Percentiles rank a stretch among this genome's conserved stretches.
Conservation (phyloP, 2,329 filamentous ascomycete species). For the Fusarium sp. region DNA sequence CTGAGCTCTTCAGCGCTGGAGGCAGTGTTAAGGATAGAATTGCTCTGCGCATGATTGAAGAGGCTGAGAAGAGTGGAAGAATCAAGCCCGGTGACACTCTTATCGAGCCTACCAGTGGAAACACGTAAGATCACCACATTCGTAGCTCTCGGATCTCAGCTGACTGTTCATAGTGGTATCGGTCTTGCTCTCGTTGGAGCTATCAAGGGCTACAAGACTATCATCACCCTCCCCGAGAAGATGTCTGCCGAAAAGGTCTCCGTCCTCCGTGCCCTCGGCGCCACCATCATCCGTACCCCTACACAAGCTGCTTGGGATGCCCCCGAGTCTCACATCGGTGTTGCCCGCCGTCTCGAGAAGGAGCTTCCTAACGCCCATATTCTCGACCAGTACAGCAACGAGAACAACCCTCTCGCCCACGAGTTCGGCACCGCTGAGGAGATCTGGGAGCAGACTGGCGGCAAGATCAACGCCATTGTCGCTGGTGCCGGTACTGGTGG, state of each 20-base stretch:
- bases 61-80: conserved; percentile 88
- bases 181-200: conserved; percentile 93
- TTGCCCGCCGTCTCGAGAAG: conserved; percentile 88
- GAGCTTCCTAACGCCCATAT: conserved; percentile 98
- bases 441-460: conserved; percentile 91
- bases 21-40: conserved; percentile 96
- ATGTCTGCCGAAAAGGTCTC: conserved; percentile 99
- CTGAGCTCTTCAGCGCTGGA: conserved; percentile 93
- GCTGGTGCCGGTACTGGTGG: conserved; percentile 96
- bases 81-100: conserved; percentile 98
- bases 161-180: conserved; percentile 70
- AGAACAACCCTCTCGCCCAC: conserved; percentile 92
- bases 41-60: conserved; percentile 96
- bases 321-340: conserved; percentile 96
- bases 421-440: conserved; percentile 95
- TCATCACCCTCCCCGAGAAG: conserved; percentile 98
- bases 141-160: background rate
- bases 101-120: conserved; percentile 97
- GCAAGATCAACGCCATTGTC: conserved; percentile 84
- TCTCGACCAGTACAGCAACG: conserved; percentile 93
- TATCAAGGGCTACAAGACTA: conserved; percentile 97
- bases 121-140: conserved; percentile 68
- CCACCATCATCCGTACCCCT: conserved; percentile 97
- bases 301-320: conserved; percentile 95
- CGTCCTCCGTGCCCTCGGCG: conserved; percentile 90